phyloP scores from a whole-genome alignment of 2,329 filamentous ascomycete genomes.

The Elsinoe perseae region DNA sequence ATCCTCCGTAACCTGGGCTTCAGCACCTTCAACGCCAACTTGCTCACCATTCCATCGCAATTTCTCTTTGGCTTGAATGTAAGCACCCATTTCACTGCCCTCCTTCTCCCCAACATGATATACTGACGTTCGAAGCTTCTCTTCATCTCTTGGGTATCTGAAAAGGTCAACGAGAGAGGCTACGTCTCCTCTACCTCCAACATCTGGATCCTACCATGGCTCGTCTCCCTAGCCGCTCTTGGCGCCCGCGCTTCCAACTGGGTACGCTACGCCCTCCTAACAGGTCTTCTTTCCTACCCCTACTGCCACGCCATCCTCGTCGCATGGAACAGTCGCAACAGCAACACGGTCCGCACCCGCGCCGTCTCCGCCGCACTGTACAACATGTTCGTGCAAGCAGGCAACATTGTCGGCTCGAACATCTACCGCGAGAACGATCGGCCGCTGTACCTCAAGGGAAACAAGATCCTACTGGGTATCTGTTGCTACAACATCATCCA shows the following conservation, averaged over 20 bases:
- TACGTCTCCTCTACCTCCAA: conserved; percentile 37
- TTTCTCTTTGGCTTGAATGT: conserved; percentile 23
- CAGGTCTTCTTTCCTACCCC: conserved; percentile 36
- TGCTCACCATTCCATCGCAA: conserved; percentile 51
- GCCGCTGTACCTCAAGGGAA: conserved; percentile 39
- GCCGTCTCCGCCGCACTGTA: conserved; percentile 38
- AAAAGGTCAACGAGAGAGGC: conserved; percentile 45
- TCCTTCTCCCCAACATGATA: conserved; percentile 26
- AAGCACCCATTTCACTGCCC: neutral
- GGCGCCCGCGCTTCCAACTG: conserved; percentile 29
- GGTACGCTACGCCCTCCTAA: conserved; percentile 33
- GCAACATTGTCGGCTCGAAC: conserved; percentile 40
- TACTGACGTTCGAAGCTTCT: no score
- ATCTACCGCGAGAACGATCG: conserved; percentile 44
- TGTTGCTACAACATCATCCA: conserved; percentile 27
- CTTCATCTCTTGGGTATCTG: conserved; percentile 43
- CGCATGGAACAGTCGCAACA: conserved; percentile 36
- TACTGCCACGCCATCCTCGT: conserved; percentile 40
- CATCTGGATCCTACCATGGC: conserved; percentile 34
- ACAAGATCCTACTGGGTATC: conserved; percentile 29
- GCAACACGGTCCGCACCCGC: conserved; percentile 37
- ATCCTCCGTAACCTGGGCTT: conserved; percentile 52
- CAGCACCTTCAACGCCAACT: conserved; percentile 53
- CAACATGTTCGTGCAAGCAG: conserved; percentile 43
- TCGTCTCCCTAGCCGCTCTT: conserved; percentile 32